Evolutionary conservation across 1,139 yeast species (phyloP), one percentile per base, ranked within the genome.

Genomic region (Schwanniomyces etchellsii): DNA sequence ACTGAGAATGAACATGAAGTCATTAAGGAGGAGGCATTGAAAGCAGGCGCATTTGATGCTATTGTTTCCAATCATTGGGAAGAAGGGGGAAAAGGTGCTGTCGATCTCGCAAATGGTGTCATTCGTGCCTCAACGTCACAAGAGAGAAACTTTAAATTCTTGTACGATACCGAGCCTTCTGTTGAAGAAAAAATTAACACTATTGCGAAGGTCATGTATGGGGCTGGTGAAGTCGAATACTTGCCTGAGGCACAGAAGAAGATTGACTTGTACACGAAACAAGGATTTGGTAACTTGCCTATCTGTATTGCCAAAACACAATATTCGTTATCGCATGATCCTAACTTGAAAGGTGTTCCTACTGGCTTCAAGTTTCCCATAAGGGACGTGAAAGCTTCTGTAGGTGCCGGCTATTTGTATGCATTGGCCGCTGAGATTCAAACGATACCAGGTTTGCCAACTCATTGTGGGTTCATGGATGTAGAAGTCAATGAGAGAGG

Each of bases 221-320:
- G 97, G 39, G 98, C 96, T 28, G 81, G 75, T 15, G 84, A 79
- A 42, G 86, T 91, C 38, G 96, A 88, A 61, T 77, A 88, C 45
- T 73, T 77, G 38, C 93, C 88, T 29, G 81, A 80, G 50, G 97
- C 98, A 27, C 78, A 78, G 49, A 68, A 75, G 62, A 86, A 89
- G 64, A 77, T 91, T 43, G 91, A 81, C 38, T 70, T 80, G 33
- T 89, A 88, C 67, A 82, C 93, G 31, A 64, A 72, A 36, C 96
- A 89, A 67, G 97, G 97, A 5, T 91, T 85, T 54, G 91, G 86
- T 39, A 72, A 88, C 55, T 70, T 91, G 52, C 98, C 98, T 38
- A 81, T 91, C 48, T 91, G 98, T 69, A 82, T 91, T 52, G 98
- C 98, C 45, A 91, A 91, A 72, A 91, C 98, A 3, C 98, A 91